phyloP scores from a whole-genome alignment of 768 basidiomycete genomes.

The Amanita rubescens region DNA sequence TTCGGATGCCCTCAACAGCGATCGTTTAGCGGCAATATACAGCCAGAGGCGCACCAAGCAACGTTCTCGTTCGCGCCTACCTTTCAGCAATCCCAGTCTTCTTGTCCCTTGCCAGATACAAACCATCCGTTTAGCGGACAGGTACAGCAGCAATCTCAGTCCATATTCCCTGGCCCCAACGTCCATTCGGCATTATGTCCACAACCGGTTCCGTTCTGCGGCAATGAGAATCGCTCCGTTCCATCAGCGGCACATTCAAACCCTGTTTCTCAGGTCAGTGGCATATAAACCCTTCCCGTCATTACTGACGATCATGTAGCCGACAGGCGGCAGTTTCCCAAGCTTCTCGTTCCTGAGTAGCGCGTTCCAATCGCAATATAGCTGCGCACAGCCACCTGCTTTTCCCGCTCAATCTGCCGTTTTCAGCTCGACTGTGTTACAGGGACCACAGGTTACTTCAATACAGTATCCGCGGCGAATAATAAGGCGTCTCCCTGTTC shows the following conservation, averaged over 20 bases:
- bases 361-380: neutral
- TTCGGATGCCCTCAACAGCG: neutral
- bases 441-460: neutral
- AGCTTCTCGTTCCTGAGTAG: neutral
- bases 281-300: neutral
- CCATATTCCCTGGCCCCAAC: neutral
- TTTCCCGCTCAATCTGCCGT: neutral
- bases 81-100: neutral
- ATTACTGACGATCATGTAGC: neutral
- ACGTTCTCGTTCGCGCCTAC: neutral
- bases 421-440: neutral
- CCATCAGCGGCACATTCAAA: neutral
- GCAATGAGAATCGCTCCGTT: neutral
- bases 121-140: neutral
- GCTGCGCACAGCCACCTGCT: neutral
- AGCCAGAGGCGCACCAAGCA: neutral
- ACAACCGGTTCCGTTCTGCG: neutral
- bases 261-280: neutral
- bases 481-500: neutral
- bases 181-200: neutral
- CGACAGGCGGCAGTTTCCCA: neutral
- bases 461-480: neutral
- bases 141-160: neutral
- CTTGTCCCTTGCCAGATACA: neutral
- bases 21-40: neutral